Evolutionary conservation across 257 asterid species (phyloP).

Genomic region (Lithospermum erythrorhizon): DNA sequence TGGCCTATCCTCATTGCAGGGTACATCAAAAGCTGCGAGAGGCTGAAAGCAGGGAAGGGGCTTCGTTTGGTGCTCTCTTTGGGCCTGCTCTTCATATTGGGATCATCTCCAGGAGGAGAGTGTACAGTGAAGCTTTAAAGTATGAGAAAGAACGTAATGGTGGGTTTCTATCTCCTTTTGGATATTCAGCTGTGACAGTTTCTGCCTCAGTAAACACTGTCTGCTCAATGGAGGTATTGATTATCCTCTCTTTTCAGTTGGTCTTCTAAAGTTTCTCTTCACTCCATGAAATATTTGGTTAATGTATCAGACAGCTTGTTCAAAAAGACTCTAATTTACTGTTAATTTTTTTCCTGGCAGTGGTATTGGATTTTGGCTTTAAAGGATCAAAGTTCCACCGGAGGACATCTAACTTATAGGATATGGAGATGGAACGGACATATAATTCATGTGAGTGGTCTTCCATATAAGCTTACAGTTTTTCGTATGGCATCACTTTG

Average conservation of each 20-base stretch:
- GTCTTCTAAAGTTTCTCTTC: constrained; percentile 9
- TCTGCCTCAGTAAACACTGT: constrained; percentile 61
- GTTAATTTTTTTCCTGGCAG: constrained; percentile 31
- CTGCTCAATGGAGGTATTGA: constrained; percentile 68
- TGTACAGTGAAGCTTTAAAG: constrained; percentile 60
- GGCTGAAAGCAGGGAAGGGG: constrained; percentile 76
- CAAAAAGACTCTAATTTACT: neutral
- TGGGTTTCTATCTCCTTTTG: constrained; percentile 82
- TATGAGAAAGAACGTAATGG: constrained; percentile 85
- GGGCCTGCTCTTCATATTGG: constrained; percentile 74
- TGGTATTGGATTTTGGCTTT: constrained; percentile 76
- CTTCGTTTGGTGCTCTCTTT: constrained; percentile 75
- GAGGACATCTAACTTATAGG: constrained; percentile 34
- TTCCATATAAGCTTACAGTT: neutral
- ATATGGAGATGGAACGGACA: constrained; percentile 82
- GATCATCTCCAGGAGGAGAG: constrained; percentile 70
- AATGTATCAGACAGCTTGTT: neutral
- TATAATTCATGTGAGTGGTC: constrained; percentile 59
- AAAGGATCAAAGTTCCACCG: constrained; percentile 30
- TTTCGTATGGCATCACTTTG: constrained; percentile 1
- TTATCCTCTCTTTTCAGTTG: constrained; percentile 10
- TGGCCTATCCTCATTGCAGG: constrained; percentile 28
- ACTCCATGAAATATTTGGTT: no score
- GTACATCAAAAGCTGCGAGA: constrained; percentile 62
- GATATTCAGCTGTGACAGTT: constrained; percentile 55